phyloP scores from a whole-genome alignment of 129 eudicot species.

The Flaveria trinervia region DNA sequence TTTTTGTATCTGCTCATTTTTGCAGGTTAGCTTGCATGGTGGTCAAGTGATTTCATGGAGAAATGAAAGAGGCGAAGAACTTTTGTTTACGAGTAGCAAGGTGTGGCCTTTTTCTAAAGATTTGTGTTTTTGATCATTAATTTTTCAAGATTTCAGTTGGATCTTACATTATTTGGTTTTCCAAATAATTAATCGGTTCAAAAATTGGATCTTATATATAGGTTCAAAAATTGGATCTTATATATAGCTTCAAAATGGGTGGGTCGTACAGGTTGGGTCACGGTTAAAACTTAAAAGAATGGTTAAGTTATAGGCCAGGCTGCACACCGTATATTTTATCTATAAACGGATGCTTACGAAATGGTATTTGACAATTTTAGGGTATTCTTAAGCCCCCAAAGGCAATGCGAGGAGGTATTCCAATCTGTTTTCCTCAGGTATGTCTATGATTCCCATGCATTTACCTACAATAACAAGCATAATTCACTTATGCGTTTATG shows the following conservation, averaged over 20 bases:
- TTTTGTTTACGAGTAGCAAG: constrained; percentile 85
- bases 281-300: no score
- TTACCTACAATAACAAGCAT: not conserved
- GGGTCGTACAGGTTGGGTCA: not conserved
- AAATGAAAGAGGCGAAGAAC: constrained; percentile 86
- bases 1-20: not conserved
- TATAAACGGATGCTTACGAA: no score
- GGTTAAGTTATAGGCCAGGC: no score
- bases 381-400: constrained; percentile 75
- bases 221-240: not conserved
- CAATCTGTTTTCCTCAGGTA: constrained; percentile 96
- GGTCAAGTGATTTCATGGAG: constrained; percentile 95
- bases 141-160: constrained; percentile 5
- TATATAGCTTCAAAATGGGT: not conserved
- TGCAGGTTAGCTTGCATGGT: constrained; percentile 82
- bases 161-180: not conserved
- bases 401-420: constrained; percentile 91
- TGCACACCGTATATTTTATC: no score
- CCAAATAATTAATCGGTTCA: not conserved
- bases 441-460: not conserved
- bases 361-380: constrained; percentile 37
- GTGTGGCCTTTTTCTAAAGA: constrained; percentile 35
- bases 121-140: not conserved
- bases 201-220: not conserved
- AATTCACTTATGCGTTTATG: not conserved